Percentiles rank a stretch among this genome's conserved stretches.
Evolutionary conservation across 2,329 filamentous ascomycete genomes (phyloP).

Genomic region (Arachnomyces sp.): DNA sequence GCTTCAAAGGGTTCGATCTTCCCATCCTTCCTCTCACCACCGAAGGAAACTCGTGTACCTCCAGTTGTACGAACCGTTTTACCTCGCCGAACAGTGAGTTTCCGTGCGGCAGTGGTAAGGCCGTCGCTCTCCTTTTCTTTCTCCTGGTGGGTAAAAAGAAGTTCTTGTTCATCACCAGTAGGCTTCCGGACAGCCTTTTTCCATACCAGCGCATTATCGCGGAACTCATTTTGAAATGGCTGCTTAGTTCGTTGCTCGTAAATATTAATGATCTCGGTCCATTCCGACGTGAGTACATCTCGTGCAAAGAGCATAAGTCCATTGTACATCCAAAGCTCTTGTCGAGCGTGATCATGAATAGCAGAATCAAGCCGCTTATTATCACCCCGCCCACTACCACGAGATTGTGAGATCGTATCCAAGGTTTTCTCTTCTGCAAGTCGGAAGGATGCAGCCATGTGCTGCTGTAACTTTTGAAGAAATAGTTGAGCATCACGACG

Average conservation of each 20-base stretch:
- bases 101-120: slow-evolving; percentile 68
- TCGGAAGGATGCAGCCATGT: slow-evolving; percentile 75
- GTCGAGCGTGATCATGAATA: slow-evolving; percentile 65
- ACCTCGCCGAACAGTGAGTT: slow-evolving; percentile 87
- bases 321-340: slow-evolving; percentile 77
- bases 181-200: slow-evolving; percentile 70
- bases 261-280: slow-evolving; percentile 68
- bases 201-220: slow-evolving; percentile 69
- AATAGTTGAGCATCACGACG: slow-evolving; percentile 67
- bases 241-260: slow-evolving; percentile 72
- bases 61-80: slow-evolving; percentile 56
- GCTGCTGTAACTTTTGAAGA: slow-evolving; percentile 69
- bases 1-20: slow-evolving; percentile 70
- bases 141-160: slow-evolving; percentile 85
- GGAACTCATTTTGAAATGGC: slow-evolving; percentile 76
- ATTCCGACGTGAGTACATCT: slow-evolving; percentile 73
- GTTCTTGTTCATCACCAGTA: slow-evolving; percentile 67
- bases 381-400: slow-evolving; percentile 38
- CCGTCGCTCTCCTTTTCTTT: slow-evolving; percentile 70
- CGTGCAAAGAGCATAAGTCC: slow-evolving; percentile 81
- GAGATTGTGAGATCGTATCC: slow-evolving; percentile 46
- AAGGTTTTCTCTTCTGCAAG: slow-evolving; percentile 64
- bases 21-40: slow-evolving; percentile 55
- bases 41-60: slow-evolving; percentile 36
- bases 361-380: slow-evolving; percentile 56